phyloP scores from a whole-genome alignment of 2,329 filamentous ascomycete genomes.

The Hymenoscyphus fraxineus region DNA sequence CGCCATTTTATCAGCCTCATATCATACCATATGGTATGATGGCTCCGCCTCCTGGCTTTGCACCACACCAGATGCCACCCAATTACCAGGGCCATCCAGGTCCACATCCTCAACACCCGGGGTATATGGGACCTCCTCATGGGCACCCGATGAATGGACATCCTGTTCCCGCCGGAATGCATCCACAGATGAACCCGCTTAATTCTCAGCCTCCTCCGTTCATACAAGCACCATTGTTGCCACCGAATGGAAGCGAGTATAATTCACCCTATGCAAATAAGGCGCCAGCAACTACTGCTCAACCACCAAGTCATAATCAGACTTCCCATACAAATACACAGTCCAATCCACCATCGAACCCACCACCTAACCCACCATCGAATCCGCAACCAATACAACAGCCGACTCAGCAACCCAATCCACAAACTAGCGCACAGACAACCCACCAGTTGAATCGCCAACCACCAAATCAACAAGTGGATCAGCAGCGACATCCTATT shows the following conservation, averaged over 20 bases:
- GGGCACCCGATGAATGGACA: conserved; percentile 19
- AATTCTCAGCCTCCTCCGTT: conserved; percentile 19
- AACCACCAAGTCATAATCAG: conserved; percentile 3
- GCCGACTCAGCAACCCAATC: conserved; percentile 7
- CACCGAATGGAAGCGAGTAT: conserved; percentile 25
- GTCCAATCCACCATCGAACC: background rate
- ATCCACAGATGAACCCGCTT: conserved; percentile 14
- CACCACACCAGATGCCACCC: conserved; percentile 23
- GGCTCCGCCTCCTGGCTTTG: conserved; percentile 27
- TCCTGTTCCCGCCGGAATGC: conserved; percentile 14
- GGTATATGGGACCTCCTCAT: conserved; percentile 23
- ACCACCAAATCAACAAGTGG: conserved; percentile 5
- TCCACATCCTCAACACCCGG: conserved; percentile 16
- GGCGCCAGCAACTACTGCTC: conserved; percentile 25
- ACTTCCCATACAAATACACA: conserved; percentile 8
- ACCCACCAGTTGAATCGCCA: conserved; percentile 1
- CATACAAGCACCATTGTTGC: conserved; percentile 24
- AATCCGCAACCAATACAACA: conserved; percentile 1
- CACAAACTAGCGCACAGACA: background rate
- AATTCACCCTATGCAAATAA: conserved; percentile 34
- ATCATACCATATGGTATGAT: conserved; percentile 27
- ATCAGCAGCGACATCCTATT: background rate
- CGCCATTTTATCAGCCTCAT: conserved; percentile 30
- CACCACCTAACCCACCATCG: conserved; percentile 3
- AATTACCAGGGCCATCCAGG: conserved; percentile 20